Evolutionary conservation across 1,139 yeast genomes (phyloP), one percentile per base, ranked within the genome.

Genomic region (Hyphopichia fennica): DNA sequence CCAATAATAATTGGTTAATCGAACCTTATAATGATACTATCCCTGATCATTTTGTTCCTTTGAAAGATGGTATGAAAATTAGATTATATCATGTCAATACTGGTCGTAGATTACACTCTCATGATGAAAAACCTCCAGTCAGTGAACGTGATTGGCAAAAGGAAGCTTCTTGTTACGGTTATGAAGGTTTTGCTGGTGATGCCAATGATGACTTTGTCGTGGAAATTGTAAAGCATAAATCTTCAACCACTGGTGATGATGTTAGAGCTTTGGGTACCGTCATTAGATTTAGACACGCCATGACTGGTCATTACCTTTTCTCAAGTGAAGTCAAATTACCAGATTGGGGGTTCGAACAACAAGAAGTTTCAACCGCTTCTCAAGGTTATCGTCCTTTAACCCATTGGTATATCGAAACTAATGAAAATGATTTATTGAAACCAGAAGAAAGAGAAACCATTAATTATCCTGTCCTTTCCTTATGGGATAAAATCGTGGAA

Each of bases 331-430:
- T 81, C 40, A 88, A 87, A 65, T 79, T 93, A 53, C 99, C 99
- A 45, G 84, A 83, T 45, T 93, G 98, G 97, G 99, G 93, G 3
- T 90, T 86, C 57, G 95, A 86, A 54, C 99, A 95, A 69, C 97
- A 89, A 66, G 99, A 93, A 71, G 99, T 95, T 39, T 84, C 96
- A 10, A 81, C 96, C 66, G 95, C 97, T 40, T 72, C 81, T 40
- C 88, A 82, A 56, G 98, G 97, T 60, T 76, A 79, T 46, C 69
- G 82, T 52, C 79, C 82, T 34, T 81, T 87, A 63, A 78, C 90
- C 40, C 70, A 85, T 51, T 95, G 98, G 97, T 87, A 86, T 63
- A 72, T 95, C 56, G 99, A 95, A 69, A 78, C 83, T 47, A 91
- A 90, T 63, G 67, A 59, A 40, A 83, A 83, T 55, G 52, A 47